These are phyloP conservation scores for Phoma herbarum DNA, from an alignment of 2,329 filamentous ascomycete species.

Conservation along the genomic window DNA sequence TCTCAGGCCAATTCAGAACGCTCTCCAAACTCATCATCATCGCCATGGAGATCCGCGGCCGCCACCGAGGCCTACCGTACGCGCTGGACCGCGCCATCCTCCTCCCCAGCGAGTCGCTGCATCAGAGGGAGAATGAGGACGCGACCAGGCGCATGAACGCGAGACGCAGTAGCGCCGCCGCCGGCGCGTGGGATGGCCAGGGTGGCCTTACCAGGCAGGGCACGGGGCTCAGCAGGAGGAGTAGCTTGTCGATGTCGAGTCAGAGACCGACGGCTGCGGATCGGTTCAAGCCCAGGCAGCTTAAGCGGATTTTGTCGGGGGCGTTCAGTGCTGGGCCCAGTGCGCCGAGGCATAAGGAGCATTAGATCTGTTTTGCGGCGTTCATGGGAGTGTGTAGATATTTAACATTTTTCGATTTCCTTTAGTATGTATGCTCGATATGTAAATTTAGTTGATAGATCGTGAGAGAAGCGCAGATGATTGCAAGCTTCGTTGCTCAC, in stretches of 20 bases:
- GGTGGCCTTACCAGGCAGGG: constrained; percentile 30
- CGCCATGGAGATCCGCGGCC: constrained; percentile 71
- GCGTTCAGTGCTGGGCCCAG: constrained; percentile 37
- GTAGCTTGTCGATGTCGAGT: constrained; percentile 25
- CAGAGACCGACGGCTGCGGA: constrained; percentile 16
- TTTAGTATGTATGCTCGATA: background rate
- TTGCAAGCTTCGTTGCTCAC: too few species aligned
- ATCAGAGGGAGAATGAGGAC: constrained; percentile 66
- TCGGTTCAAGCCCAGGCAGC: constrained; percentile 30
- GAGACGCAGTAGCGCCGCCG: constrained; percentile 36
- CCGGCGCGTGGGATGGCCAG: constrained; percentile 16
- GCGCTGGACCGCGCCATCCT: constrained; percentile 75
- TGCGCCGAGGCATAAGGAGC: constrained; percentile 18
- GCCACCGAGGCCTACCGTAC: constrained; percentile 71
- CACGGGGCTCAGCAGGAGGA: constrained; percentile 32
- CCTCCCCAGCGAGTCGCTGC: constrained; percentile 70
- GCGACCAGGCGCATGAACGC: constrained; percentile 53
- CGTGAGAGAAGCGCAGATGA: too few species aligned
- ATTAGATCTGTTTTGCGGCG: constrained; percentile 1
- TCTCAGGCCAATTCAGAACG: constrained; percentile 81
- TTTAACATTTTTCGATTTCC: background rate
- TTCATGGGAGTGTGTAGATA: background rate
- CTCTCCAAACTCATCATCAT: constrained; percentile 73
- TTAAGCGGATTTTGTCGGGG: constrained; percentile 33
- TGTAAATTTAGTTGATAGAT: background rate